Percentiles rank a stretch among this genome's conserved stretches.
Evolutionary conservation across 2,329 filamentous ascomycete genomes (phyloP).

Genomic region (Cercospora beticola): DNA sequence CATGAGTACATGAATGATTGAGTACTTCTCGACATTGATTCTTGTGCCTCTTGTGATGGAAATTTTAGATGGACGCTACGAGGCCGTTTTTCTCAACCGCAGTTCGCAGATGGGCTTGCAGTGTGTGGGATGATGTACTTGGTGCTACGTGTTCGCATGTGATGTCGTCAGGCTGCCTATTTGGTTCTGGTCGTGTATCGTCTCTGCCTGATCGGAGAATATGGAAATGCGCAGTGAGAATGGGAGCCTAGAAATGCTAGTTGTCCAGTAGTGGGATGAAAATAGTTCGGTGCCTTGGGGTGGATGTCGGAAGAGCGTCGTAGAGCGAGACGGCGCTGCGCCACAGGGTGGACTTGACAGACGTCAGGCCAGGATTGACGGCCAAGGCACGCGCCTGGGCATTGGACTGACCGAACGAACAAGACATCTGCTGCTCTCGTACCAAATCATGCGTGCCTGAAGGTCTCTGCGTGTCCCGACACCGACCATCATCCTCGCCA

Average conservation of each 20-base stretch:
- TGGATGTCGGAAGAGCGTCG: not conserved
- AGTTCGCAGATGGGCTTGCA: not conserved
- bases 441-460: not conserved
- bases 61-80: too few species aligned
- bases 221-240: not conserved
- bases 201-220: not conserved
- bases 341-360: not conserved
- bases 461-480: not conserved
- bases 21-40: not conserved
- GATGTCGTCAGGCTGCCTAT: not conserved
- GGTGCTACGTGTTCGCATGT: conserved; percentile 6
- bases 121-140: not conserved
- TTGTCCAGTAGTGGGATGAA: not conserved
- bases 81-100: not conserved
- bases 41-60: too few species aligned
- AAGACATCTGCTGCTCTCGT: not conserved
- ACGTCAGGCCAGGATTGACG: conserved; percentile 1
- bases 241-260: not conserved
- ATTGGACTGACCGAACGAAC: not conserved
- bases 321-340: not conserved
- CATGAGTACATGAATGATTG: not conserved
- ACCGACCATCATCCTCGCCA: not conserved
- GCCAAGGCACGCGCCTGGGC: not conserved
- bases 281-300: not conserved
- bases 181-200: not conserved